Evolutionary conservation across 2,329 filamentous ascomycete species (phyloP).

Genomic region (Aspergillus sp.): DNA sequence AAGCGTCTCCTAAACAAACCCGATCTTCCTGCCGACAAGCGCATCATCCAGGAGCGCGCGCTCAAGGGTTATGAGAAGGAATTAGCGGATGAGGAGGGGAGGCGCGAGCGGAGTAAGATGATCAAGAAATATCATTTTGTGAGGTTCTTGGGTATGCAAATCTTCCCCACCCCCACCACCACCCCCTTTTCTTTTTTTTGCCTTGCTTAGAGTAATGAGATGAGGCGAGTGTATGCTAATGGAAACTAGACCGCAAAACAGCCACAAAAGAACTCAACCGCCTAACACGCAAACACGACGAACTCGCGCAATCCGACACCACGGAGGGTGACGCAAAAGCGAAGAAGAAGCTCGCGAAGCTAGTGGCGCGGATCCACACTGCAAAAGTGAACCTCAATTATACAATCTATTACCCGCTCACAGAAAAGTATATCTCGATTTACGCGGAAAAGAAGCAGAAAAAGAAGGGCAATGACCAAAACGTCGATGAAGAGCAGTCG

Average conservation of each 20-base stretch:
- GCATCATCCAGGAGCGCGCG: slow-evolving; percentile 64
- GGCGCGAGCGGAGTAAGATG: slow-evolving; percentile 58
- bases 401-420: slow-evolving; percentile 64
- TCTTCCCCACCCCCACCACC: too few relatives aligned
- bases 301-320: slow-evolving; percentile 33
- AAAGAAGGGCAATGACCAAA: slow-evolving; percentile 6
- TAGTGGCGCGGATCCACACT: slow-evolving; percentile 47
- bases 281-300: slow-evolving; percentile 44
- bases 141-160: slow-evolving; percentile 60
- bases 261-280: slow-evolving; percentile 46
- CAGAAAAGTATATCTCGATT: slow-evolving; percentile 62
- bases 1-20: slow-evolving; percentile 55
- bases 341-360: slow-evolving; percentile 31
- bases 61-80: slow-evolving; percentile 61
- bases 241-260: slow-evolving; percentile 44
- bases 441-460: slow-evolving; percentile 48
- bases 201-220: slow-evolving; percentile 4
- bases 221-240: slow-evolving; percentile 3
- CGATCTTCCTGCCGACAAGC: slow-evolving; percentile 59
- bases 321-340: slow-evolving; percentile 31
- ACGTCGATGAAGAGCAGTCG: background rate
- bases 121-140: slow-evolving; percentile 68
- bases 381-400: slow-evolving; percentile 66
- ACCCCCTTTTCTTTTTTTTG: background rate
- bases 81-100: slow-evolving; percentile 53